Base-by-base conservation (phyloP, 2,329 filamentous ascomycete genomes). In the Pseudogymnoascus sp. region DNA sequence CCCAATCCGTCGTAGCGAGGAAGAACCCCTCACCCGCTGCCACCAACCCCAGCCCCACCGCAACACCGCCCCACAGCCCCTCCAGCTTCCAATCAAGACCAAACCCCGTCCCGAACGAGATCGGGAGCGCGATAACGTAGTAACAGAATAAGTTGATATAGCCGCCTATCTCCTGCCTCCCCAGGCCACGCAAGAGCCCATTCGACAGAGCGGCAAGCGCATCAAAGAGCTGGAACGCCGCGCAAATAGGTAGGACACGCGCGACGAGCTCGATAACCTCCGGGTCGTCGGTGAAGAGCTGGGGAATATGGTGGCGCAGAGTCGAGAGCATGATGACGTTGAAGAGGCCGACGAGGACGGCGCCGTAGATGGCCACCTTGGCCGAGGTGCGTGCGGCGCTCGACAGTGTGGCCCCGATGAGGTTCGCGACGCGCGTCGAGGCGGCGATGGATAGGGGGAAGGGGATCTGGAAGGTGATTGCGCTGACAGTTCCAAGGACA, bases 151-250 rank as follows among this genome's bases (percentile, higher is more conserved):
- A 77, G 71, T 95, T 96, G 6, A 93, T 87, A 69, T 93, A 96
- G 0, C 93, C 93, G 11, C 93, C 93, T 63, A 97, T 87, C 67
- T 91, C 87, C 75, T 97, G 93, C 64, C 90, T 85, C 2, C 95
- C 95, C 14, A 97, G 84, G 11, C 93, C 93, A 44, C 95, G 84
- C 28, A 97, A 81, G 40, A 97, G 81, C 28, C 93, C 93, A 71
- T 95, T 93, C 64, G 90, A 91, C 40, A 88, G 88, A 2, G 89
- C 84, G 0, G 90, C 86, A 16, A 96, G 74, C 1, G 89, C 87
- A 74, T 99, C 93, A 70, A 96, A 93, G 23, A 96, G 82, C 74
- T 97, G 93, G 81, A 97, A 96, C 1, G 91, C 83, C 0, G 93
- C 92, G 65, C 90, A 91, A 2, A 97, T 77, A 0, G 92, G 93